These are phyloP conservation scores for Diaporthe vexans DNA, from an alignment of 2,329 filamentous ascomycete species.

Conservation along the genomic window DNA sequence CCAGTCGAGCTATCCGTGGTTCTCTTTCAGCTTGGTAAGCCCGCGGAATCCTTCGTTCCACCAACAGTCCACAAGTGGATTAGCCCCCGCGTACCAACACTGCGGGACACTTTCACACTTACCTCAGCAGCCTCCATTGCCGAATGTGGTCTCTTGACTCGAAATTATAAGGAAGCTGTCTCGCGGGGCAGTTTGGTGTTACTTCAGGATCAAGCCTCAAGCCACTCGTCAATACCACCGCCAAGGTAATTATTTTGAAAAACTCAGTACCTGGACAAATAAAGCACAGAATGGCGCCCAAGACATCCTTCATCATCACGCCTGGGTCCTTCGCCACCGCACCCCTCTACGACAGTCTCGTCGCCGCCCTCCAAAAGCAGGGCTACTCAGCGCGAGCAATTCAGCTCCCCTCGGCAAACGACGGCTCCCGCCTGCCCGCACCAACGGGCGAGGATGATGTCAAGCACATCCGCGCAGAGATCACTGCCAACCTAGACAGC, in stretches of 20 bases:
- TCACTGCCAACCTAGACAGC: constrained; percentile 43
- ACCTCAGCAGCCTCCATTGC: background rate
- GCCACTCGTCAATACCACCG: background rate
- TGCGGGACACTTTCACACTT: background rate
- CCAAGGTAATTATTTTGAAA: too few relatives aligned
- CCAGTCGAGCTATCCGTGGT: background rate
- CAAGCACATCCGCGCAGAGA: constrained; percentile 36
- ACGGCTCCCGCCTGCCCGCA: constrained; percentile 39
- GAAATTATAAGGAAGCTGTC: background rate
- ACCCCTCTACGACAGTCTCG: constrained; percentile 32
- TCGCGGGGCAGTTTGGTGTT: too few relatives aligned
- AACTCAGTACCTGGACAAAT: too few relatives aligned
- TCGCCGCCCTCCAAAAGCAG: constrained; percentile 9
- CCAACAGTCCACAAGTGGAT: background rate
- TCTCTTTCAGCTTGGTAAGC: constrained; percentile 4
- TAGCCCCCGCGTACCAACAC: background rate
- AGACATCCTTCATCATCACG: constrained; percentile 35
- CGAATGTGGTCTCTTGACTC: background rate
- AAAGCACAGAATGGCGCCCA: background rate
- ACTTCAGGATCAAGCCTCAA: background rate
- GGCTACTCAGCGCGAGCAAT: constrained; percentile 34
- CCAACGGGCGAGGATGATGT: constrained; percentile 43
- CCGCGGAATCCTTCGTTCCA: background rate
- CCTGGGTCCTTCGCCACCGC: constrained; percentile 38
- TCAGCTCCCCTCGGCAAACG: constrained; percentile 41